Conservation (phyloP, 345 rosid species). For the Eutrema yunnanense region DNA sequence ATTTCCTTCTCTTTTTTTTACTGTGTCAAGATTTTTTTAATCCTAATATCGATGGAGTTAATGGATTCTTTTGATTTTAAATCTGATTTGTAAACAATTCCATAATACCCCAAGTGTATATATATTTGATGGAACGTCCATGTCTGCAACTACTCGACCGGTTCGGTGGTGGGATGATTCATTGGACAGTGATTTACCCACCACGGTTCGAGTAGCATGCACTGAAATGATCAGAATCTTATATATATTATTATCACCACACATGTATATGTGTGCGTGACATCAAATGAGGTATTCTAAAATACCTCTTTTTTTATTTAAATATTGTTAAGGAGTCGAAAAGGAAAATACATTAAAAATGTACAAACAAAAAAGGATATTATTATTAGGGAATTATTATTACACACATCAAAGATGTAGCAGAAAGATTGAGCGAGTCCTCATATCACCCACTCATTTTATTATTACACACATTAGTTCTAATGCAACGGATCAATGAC, state of each 20-base stretch:
- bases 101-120: neutral
- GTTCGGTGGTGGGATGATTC: neutral
- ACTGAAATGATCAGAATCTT: neutral
- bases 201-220: slow-evolving; percentile 3
- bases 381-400: neutral
- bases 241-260: neutral
- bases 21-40: too few species aligned
- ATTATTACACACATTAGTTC: neutral
- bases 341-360: neutral
- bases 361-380: neutral
- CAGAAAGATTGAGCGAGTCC: neutral
- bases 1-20: too few species aligned
- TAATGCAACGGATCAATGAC: slow-evolving; percentile 43
- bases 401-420: slow-evolving; percentile 3
- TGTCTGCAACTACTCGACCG: neutral
- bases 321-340: too few species aligned
- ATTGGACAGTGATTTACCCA: neutral
- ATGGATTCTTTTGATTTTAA: too few species aligned
- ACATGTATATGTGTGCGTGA: neutral
- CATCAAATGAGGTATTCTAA: neutral
- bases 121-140: neutral
- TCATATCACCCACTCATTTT: neutral
- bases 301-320: neutral
- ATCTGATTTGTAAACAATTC: too few species aligned
- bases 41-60: too few species aligned